These are phyloP conservation scores for Zygosaccharomyces kombuchaensis DNA, from an alignment of 805 yeast genomes.

Conservation along the genomic window DNA sequence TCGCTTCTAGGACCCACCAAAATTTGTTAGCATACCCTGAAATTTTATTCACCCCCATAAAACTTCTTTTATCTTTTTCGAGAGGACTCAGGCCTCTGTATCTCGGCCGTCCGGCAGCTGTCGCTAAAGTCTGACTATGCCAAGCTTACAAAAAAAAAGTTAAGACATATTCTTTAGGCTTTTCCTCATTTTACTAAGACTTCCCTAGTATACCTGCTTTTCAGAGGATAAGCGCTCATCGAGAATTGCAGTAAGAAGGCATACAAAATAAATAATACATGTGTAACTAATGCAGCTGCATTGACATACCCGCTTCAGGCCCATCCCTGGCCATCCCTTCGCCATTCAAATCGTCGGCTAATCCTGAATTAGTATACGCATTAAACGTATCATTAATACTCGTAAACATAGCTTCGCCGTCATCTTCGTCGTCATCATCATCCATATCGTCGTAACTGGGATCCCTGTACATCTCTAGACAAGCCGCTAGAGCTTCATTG, in stretches of 20 bases:
- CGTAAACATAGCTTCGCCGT: constrained; percentile 1
- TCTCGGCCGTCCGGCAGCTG: too few species aligned
- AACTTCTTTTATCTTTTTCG: too few species aligned
- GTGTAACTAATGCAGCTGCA: not conserved
- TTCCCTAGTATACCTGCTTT: too few species aligned
- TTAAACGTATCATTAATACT: constrained; percentile 7
- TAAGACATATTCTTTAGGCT: too few species aligned
- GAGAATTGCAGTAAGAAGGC: not conserved
- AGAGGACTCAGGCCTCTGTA: too few species aligned
- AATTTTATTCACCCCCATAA: too few species aligned
- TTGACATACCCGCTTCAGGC: not conserved
- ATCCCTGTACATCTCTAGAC: constrained; percentile 29
- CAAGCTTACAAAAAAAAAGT: too few species aligned
- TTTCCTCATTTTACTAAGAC: too few species aligned
- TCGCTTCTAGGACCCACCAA: too few species aligned
- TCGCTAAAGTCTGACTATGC: too few species aligned
- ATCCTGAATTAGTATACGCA: constrained; percentile 4
- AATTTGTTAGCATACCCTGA: too few species aligned
- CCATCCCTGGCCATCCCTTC: not conserved
- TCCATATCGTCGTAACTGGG: constrained; percentile 13
- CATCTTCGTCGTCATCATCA: constrained; percentile 1
- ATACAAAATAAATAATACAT: not conserved
- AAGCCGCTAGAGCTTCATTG: constrained; percentile 36
- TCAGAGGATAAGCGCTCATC: not conserved
- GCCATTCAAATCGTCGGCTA: constrained; percentile 7